phyloP scores from a whole-genome alignment of 805 yeast species.

The Middelhovenomyces tepae region DNA sequence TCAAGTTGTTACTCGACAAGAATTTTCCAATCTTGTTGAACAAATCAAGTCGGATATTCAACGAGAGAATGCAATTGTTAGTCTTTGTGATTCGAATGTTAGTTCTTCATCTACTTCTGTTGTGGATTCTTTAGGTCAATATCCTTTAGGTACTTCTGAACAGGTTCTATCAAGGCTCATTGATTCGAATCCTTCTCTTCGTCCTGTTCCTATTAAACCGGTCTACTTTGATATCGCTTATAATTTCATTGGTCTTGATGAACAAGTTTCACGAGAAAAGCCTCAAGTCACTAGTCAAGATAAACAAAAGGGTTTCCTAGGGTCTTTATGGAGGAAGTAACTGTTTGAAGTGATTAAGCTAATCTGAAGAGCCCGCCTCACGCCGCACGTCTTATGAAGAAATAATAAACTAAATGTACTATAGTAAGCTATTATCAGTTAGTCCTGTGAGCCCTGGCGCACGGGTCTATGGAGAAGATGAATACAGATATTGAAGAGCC shows the following conservation, averaged over 20 bases:
- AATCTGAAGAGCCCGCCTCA: no score
- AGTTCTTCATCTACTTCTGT: conserved; percentile 22
- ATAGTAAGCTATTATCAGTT: conserved; percentile 2
- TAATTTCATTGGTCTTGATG: conserved; percentile 55
- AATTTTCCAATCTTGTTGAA: conserved; percentile 7
- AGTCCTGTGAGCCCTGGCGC: no score
- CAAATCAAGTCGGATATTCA: background rate
- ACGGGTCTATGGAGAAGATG: no score
- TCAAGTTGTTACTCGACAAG: conserved; percentile 9
- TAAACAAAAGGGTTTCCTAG: conserved; percentile 16
- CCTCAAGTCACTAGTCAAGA: conserved; percentile 15
- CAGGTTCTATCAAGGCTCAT: conserved; percentile 22
- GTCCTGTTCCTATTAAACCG: conserved; percentile 72
- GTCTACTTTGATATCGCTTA: conserved; percentile 86
- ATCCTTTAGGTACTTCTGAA: conserved; percentile 28
- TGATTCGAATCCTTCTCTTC: conserved; percentile 31
- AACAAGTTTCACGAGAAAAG: conserved; percentile 9
- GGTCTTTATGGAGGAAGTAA: no score
- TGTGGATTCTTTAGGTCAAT: conserved; percentile 37
- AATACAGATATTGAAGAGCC: no score
- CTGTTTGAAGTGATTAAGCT: no score
- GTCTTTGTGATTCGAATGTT: no score
- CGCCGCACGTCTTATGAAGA: conserved; percentile 17
- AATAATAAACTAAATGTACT: conserved; percentile 1
- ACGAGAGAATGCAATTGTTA: no score